Percentiles rank a stretch among this genome's conserved stretches.
phyloP scores from a whole-genome alignment of 345 rosid genomes.

The Acer negundo region DNA sequence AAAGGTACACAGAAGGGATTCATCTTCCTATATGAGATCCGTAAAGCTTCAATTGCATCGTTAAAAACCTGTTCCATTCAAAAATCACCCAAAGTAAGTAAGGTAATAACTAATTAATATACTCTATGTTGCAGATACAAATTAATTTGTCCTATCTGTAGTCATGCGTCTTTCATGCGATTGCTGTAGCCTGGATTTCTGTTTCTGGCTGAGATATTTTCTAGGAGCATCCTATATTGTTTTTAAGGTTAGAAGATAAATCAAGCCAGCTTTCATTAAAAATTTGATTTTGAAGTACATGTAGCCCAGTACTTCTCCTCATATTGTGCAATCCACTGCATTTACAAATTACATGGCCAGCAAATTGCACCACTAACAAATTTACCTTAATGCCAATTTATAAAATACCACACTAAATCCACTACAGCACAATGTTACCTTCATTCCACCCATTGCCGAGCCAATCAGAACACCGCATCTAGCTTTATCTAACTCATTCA shows the following conservation, averaged over 20 bases:
- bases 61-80: slow-evolving; percentile 66
- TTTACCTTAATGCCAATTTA: neutral
- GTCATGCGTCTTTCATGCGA: neutral
- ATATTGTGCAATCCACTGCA: neutral
- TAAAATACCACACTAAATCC: neutral
- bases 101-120: neutral
- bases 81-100: neutral
- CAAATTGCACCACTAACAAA: neutral
- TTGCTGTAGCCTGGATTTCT: neutral
- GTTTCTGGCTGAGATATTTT: neutral
- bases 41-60: slow-evolving; percentile 90
- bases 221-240: neutral
- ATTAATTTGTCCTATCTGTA: neutral
- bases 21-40: slow-evolving; percentile 87
- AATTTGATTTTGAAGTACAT: neutral
- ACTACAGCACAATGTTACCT: slow-evolving; percentile 44
- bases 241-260: neutral
- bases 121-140: neutral
- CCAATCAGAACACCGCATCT: slow-evolving; percentile 96
- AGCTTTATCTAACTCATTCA: slow-evolving; percentile 73
- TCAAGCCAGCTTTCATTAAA: neutral
- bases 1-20: slow-evolving; percentile 96
- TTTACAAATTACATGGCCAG: neutral
- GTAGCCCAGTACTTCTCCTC: neutral
- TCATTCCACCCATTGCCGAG: slow-evolving; percentile 94